Conservation (phyloP, 2,329 filamentous ascomycete species). For the Aspergillus puulaauensis region DNA sequence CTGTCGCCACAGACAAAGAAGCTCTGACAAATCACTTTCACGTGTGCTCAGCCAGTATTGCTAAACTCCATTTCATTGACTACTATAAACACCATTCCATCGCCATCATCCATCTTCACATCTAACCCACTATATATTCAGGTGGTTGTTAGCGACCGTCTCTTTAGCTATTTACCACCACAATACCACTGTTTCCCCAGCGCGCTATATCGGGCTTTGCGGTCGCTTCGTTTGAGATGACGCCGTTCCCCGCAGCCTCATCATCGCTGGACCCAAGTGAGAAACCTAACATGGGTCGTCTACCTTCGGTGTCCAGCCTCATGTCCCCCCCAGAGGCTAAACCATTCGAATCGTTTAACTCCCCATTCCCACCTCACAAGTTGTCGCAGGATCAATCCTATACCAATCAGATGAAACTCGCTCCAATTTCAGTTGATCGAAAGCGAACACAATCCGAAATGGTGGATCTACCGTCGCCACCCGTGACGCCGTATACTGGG, state of each 20-base stretch:
- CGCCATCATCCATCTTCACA: constrained; percentile 5
- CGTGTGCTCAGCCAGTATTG: constrained; percentile 21
- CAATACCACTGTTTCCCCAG: neutral
- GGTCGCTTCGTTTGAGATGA: constrained; percentile 24
- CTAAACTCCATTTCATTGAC: constrained; percentile 20
- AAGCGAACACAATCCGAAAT: constrained; percentile 44
- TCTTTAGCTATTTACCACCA: neutral
- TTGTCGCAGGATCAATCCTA: constrained; percentile 29
- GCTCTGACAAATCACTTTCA: constrained; percentile 28
- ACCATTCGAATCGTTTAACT: constrained; percentile 50
- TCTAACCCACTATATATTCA: neutral
- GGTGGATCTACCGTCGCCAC: constrained; percentile 47
- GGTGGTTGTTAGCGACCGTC: neutral
- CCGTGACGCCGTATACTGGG: constrained; percentile 45
- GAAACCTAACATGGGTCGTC: constrained; percentile 40
- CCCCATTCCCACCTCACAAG: constrained; percentile 27
- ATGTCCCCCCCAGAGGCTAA: constrained; percentile 51
- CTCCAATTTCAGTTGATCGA: constrained; percentile 42
- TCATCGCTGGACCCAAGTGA: constrained; percentile 22
- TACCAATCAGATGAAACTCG: constrained; percentile 35
- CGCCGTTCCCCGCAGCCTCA: constrained; percentile 23
- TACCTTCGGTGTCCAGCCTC: constrained; percentile 45
- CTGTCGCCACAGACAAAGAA: constrained; percentile 26
- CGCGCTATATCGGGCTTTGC: neutral
- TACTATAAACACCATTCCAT: constrained; percentile 21